Conservation (phyloP, 2,329 filamentous ascomycete species). For the Fusarium clavum region DNA sequence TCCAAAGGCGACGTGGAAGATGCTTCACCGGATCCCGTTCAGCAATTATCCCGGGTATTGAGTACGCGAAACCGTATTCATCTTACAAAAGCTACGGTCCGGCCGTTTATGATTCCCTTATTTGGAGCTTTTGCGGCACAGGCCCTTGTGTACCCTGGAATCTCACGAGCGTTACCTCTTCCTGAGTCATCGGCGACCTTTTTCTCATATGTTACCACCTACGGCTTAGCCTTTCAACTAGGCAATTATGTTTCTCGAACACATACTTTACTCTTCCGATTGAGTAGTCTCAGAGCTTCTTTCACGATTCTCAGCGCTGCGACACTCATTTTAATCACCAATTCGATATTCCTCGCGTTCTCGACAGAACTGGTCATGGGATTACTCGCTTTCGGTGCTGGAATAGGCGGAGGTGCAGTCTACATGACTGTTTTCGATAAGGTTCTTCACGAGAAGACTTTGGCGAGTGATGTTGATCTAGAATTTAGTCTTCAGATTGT, state of each 20-base stretch:
- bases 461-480: constrained; percentile 30
- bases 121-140: constrained; percentile 41
- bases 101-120: constrained; percentile 46
- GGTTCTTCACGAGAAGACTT: constrained; percentile 35
- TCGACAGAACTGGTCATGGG: constrained; percentile 40
- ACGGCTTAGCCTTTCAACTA: constrained; percentile 46
- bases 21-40: constrained; percentile 49
- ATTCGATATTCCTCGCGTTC: constrained; percentile 41
- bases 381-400: constrained; percentile 44
- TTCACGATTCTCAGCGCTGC: constrained; percentile 23
- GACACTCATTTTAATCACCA: constrained; percentile 28
- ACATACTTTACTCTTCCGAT: constrained; percentile 35
- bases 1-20: constrained; percentile 36
- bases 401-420: constrained; percentile 46
- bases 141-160: constrained; percentile 45
- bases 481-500: constrained; percentile 49
- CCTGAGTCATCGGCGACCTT: constrained; percentile 43
- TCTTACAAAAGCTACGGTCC: constrained; percentile 27
- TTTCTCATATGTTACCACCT: constrained; percentile 46
- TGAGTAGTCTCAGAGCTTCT: constrained; percentile 17
- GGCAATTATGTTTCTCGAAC: constrained; percentile 46
- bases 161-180: constrained; percentile 46
- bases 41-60: constrained; percentile 26
- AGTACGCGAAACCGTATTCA: constrained; percentile 32
- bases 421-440: constrained; percentile 45